A percentile compares a stretch with the other conserved stretches of the same genome.
These are phyloP conservation scores for Fusarium albidum DNA, from an alignment of 2,329 filamentous ascomycete genomes.

Conservation along the genomic window DNA sequence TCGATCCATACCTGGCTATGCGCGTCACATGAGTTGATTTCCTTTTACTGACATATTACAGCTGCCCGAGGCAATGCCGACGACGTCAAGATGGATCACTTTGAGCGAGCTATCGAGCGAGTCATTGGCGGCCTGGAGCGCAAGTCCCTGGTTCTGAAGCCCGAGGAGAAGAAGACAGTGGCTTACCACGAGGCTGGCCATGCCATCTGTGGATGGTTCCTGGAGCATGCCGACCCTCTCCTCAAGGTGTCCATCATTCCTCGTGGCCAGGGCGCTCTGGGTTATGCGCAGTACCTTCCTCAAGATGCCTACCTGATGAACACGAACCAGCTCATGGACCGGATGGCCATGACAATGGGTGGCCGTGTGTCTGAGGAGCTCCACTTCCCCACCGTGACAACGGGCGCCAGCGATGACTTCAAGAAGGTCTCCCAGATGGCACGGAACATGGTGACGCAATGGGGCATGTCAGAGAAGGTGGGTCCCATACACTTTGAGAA, in stretches of 20 bases:
- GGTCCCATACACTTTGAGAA: conserved; percentile 92
- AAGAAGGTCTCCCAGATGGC: conserved; percentile 98
- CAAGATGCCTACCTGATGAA: conserved; percentile 96
- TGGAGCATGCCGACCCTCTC: conserved; percentile 94
- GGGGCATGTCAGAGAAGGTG: conserved; percentile 96
- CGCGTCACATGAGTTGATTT: not conserved
- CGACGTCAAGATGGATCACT: conserved; percentile 86
- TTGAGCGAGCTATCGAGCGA: conserved; percentile 97
- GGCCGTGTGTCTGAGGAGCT: conserved; percentile 95
- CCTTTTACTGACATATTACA: conserved; percentile 47
- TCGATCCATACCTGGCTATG: conserved; percentile 42
- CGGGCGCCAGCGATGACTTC: conserved; percentile 95
- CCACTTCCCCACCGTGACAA: conserved; percentile 96
- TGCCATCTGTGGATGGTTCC: conserved; percentile 98
- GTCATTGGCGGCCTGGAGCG: conserved; percentile 96
- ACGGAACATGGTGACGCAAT: conserved; percentile 98
- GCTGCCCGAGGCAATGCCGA: conserved; percentile 85
- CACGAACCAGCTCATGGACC: conserved; percentile 94
- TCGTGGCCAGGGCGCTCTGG: conserved; percentile 89
- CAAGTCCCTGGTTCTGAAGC: conserved; percentile 92
- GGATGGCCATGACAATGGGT: conserved; percentile 99
- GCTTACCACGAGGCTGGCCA: conserved; percentile 99
- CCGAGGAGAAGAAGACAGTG: conserved; percentile 93
- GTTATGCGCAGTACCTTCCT: conserved; percentile 97
- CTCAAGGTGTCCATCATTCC: conserved; percentile 99